phyloP scores from a whole-genome alignment of 2,329 filamentous ascomycete genomes.

The Amphichorda felina region DNA sequence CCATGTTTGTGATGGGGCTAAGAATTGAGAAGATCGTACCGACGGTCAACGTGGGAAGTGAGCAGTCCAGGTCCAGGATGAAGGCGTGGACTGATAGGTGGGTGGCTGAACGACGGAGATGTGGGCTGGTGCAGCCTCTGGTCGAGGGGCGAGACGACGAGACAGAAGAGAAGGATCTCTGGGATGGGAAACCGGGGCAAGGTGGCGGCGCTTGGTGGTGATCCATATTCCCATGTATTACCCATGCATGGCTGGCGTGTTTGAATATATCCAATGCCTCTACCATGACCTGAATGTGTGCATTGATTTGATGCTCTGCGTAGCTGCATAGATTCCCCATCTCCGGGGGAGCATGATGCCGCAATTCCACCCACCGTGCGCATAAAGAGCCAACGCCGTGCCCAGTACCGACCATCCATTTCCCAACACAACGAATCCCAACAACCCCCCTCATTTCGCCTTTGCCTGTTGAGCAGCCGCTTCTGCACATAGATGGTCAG shows the following conservation, averaged over 20 bases:
- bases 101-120: slow-evolving; percentile 43
- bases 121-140: slow-evolving; percentile 36
- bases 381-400: too few species aligned
- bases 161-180: slow-evolving; percentile 16
- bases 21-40: slow-evolving; percentile 84
- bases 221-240: too few species aligned
- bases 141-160: slow-evolving; percentile 24
- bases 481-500: slow-evolving; percentile 26
- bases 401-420: too few species aligned
- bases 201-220: slow-evolving; percentile 28
- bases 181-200: slow-evolving; percentile 24
- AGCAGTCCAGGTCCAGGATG: slow-evolving; percentile 45
- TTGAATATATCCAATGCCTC: neutral
- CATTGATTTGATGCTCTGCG: too few species aligned
- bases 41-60: slow-evolving; percentile 72
- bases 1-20: slow-evolving; percentile 82
- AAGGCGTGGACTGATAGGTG: slow-evolving; percentile 54
- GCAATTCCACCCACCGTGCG: too few species aligned
- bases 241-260: too few species aligned
- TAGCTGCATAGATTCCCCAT: too few species aligned
- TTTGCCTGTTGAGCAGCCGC: slow-evolving; percentile 46
- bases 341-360: too few species aligned
- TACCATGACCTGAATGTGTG: neutral
- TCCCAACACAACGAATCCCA: too few species aligned
- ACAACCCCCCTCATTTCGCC: slow-evolving; percentile 34